A percentile compares a stretch with the other conserved stretches of the same genome.
Evolutionary conservation across 768 basidiomycete genomes (phyloP).

Genomic region (Crassisporium funariophilum): DNA sequence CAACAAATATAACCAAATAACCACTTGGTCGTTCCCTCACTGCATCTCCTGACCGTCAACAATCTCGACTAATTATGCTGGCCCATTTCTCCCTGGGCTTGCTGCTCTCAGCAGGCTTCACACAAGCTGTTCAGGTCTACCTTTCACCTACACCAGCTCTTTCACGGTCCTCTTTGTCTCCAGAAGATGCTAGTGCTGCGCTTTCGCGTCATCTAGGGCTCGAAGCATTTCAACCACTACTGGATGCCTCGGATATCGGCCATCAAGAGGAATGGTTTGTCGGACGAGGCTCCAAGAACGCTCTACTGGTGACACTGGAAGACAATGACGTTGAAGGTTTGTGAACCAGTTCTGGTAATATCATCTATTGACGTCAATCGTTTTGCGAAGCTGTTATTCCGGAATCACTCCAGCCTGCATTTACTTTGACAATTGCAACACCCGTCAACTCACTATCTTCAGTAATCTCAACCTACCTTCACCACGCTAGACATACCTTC

Average conservation of each 20-base stretch:
- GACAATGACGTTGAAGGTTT: conserved; percentile 58
- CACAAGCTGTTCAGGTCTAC: conserved; percentile 60
- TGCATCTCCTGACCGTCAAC: conserved; percentile 14
- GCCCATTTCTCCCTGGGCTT: conserved; percentile 21
- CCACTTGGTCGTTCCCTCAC: conserved; percentile 1
- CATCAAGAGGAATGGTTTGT: conserved; percentile 52
- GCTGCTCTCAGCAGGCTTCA: conserved; percentile 35
- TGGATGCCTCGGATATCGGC: conserved; percentile 31
- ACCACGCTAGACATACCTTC: conserved; percentile 60
- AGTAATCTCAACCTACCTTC: conserved; percentile 58
- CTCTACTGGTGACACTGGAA: conserved; percentile 57
- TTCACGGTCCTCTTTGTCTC: conserved; percentile 43
- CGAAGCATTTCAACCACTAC: conserved; percentile 59
- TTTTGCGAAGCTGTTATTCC: conserved; percentile 56
- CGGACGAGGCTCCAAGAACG: conserved; percentile 53
- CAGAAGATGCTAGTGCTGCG: conserved; percentile 57
- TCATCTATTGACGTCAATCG: conserved; percentile 1
- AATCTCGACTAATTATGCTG: conserved; percentile 25
- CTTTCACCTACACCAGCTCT: conserved; percentile 47
- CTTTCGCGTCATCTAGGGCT: conserved; percentile 74
- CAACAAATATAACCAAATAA: conserved; percentile 34
- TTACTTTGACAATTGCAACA: conserved; percentile 38
- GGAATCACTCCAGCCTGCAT: conserved; percentile 47
- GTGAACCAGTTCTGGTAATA: conserved; percentile 12
- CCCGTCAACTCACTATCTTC: conserved; percentile 43